Evolutionary conservation across 192 early-diverging fungal genomes (phyloP).

Genomic region (Jimgerdemannia flammicorona): DNA sequence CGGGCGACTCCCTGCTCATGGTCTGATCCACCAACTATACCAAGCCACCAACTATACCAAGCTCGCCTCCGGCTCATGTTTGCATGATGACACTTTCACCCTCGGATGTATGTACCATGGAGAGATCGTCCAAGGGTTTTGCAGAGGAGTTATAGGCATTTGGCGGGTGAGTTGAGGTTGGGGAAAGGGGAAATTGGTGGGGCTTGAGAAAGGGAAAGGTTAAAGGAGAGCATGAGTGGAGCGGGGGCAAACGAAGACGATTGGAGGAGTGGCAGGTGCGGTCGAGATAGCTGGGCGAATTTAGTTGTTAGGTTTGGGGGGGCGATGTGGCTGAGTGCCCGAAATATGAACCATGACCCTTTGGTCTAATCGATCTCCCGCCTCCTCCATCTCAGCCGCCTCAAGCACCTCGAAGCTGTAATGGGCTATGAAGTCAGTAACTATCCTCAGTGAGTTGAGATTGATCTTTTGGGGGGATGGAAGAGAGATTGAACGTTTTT

Average conservation of each 20-base stretch:
- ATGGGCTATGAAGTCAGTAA: constrained; percentile 83
- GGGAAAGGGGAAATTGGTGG: too few relatives aligned
- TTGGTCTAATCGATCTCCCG: too few relatives aligned
- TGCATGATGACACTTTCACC: constrained; percentile 71
- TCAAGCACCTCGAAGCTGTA: constrained; percentile 60
- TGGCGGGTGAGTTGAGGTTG: constrained; percentile 47
- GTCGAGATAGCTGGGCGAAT: too few relatives aligned
- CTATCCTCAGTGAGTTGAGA: constrained; percentile 52
- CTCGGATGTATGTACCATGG: constrained; percentile 61
- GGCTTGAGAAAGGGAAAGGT: too few relatives aligned
- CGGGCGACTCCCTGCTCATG: constrained; percentile 40
- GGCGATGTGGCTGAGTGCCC: too few relatives aligned
- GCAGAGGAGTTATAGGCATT: constrained; percentile 64
- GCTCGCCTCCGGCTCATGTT: constrained; percentile 82
- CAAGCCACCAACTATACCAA: constrained; percentile 90
- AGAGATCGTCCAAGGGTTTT: constrained; percentile 63
- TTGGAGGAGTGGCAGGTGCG: too few relatives aligned
- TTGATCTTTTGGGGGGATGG: not conserved
- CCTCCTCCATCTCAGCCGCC: constrained; percentile 38
- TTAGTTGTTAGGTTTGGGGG: too few relatives aligned
- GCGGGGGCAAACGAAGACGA: too few relatives aligned
- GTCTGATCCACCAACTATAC: constrained; percentile 88
- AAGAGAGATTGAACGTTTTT: not conserved
- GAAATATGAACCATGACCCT: too few relatives aligned
- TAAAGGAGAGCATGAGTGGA: too few relatives aligned